phyloP scores from a whole-genome alignment of 495 filamentous ascomycete genomes.

The Aspergillus egyptiacus region DNA sequence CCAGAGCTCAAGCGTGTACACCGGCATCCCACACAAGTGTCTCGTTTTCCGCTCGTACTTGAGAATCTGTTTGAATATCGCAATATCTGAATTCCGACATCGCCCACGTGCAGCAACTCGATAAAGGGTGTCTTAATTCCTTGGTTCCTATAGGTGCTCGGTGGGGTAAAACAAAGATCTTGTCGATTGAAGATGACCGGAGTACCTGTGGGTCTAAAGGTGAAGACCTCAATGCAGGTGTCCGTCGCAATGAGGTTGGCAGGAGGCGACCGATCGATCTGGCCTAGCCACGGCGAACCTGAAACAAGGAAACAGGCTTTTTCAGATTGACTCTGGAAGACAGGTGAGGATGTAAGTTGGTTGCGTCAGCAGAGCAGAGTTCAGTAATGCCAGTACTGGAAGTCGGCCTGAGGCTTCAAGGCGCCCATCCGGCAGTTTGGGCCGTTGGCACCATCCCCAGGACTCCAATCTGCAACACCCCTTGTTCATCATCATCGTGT shows the following conservation, averaged over 20 bases:
- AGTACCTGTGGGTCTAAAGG: conserved; percentile 13
- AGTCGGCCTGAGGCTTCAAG: no score
- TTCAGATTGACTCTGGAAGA: no score
- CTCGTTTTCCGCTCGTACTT: conserved; percentile 18
- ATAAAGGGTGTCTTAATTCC: conserved; percentile 7
- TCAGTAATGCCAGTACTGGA: no score
- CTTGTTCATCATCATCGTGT: no score
- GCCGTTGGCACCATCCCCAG: no score
- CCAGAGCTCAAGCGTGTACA: conserved; percentile 26
- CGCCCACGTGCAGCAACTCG: conserved; percentile 8
- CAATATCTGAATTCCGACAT: conserved; percentile 11
- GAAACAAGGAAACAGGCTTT: background rate
- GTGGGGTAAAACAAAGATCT: conserved; percentile 14
- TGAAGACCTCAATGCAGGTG: conserved; percentile 19
- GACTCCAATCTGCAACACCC: no score
- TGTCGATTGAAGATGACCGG: conserved; percentile 18
- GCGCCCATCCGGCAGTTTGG: no score
- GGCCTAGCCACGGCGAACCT: background rate
- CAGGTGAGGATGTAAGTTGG: no score
- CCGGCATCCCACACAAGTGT: conserved; percentile 24
- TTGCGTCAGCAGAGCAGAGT: no score
- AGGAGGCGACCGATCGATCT: conserved; percentile 16
- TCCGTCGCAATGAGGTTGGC: conserved; percentile 17
- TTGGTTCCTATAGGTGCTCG: no score
- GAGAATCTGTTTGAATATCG: conserved; percentile 11